Evolutionary conservation across 257 asterid species (phyloP).

Genomic region (Paulownia fortunei): DNA sequence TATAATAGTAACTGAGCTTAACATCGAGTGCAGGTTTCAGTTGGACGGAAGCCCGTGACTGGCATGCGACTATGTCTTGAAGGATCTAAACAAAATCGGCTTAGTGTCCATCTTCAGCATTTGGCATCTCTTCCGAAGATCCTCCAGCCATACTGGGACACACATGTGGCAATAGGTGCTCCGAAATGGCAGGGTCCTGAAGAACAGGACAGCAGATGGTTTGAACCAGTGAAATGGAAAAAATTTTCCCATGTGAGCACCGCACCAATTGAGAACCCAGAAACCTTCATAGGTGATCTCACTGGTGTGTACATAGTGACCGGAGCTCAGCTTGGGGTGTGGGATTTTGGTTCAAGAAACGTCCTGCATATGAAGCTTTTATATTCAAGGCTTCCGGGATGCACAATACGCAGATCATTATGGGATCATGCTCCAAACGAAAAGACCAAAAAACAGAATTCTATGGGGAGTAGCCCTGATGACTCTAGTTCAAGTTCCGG

Average conservation of each 20-base stretch:
- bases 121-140: conserved; percentile 66
- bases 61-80: conserved; percentile 78
- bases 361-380: conserved; percentile 81
- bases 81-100: conserved; percentile 74
- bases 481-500: conserved; percentile 56
- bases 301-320: conserved; percentile 71
- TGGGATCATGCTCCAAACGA: conserved; percentile 73
- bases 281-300: conserved; percentile 63
- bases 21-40: conserved; percentile 61
- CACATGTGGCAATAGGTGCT: conserved; percentile 77
- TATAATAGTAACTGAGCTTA: conserved; percentile 14
- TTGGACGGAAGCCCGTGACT: conserved; percentile 83
- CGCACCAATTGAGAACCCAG: conserved; percentile 79
- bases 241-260: conserved; percentile 84
- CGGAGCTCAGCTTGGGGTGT: conserved; percentile 88
- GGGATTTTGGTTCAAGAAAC: conserved; percentile 86
- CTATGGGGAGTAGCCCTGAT: conserved; percentile 26
- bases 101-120: conserved; percentile 72
- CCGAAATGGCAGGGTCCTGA: conserved; percentile 94
- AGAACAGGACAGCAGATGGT: conserved; percentile 92
- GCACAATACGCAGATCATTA: conserved; percentile 70
- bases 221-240: conserved; percentile 88
- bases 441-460: conserved; percentile 39
- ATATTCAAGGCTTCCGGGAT: conserved; percentile 72
- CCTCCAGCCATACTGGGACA: conserved; percentile 81